Conservation (phyloP, 305 asterid species). For the Solanum hybrid region DNA sequence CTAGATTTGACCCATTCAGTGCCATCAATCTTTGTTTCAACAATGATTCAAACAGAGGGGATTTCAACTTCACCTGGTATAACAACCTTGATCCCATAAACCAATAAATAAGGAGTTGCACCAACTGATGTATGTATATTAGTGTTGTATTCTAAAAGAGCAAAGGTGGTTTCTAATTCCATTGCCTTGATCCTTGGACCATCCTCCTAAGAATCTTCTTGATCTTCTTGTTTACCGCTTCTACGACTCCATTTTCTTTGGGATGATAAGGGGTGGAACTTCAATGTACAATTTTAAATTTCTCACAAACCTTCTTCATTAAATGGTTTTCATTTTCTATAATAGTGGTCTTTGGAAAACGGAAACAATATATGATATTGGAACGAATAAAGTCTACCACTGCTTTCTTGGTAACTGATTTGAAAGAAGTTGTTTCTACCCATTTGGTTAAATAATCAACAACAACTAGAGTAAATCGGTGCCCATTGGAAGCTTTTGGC, state of each 20-base stretch:
- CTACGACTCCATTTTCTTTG: neutral
- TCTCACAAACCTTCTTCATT: neutral
- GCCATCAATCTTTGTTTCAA: neutral
- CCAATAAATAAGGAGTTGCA: neutral
- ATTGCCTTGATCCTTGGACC: neutral
- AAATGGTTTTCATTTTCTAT: neutral
- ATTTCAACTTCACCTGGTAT: neutral
- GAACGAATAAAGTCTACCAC: neutral
- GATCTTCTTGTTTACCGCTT: neutral
- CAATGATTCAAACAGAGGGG: neutral
- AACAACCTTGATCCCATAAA: neutral
- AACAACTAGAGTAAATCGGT: neutral
- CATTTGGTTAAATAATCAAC: neutral
- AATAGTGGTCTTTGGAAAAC: neutral
- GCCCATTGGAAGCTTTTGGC: neutral
- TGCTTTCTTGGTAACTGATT: neutral
- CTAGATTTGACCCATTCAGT: neutral
- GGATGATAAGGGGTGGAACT: neutral
- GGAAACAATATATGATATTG: neutral
- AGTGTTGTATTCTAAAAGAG: neutral
- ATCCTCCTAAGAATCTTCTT: neutral
- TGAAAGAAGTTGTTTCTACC: neutral
- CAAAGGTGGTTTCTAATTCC: neutral
- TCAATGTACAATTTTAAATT: neutral
- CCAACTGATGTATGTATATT: neutral